phyloP scores from a whole-genome alignment of 176 grass and related monocot species.

The Juncus effusus region DNA sequence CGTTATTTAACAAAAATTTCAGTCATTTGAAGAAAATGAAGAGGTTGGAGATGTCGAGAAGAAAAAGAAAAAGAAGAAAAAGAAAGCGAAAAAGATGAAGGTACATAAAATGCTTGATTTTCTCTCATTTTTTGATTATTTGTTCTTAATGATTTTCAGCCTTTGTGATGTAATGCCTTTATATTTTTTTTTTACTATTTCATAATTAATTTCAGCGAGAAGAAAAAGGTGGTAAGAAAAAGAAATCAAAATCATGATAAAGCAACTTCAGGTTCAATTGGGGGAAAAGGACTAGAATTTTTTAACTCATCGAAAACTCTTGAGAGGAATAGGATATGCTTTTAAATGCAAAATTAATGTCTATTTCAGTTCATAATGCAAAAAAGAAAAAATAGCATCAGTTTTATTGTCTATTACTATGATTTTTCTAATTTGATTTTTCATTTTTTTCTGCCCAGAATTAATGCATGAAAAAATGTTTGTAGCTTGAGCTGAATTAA shows the following conservation, averaged over 20 bases:
- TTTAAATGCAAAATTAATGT: too few species aligned
- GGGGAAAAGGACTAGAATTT: background rate
- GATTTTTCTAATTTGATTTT: background rate
- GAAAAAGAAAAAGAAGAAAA: conserved; percentile 51
- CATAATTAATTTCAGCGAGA: background rate
- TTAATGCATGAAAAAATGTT: too few species aligned
- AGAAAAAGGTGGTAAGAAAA: background rate
- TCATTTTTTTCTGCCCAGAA: background rate
- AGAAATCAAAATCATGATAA: conserved; percentile 23
- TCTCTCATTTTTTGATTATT: too few species aligned
- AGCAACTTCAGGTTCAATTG: background rate
- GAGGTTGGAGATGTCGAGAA: conserved; percentile 17
- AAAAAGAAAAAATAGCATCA: background rate
- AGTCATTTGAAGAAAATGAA: conserved; percentile 40
- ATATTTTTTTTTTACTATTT: conserved; percentile 2
- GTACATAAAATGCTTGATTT: conserved; percentile 22
- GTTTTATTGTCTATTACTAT: background rate
- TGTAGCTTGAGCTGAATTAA: too few species aligned
- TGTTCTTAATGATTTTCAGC: too few species aligned
- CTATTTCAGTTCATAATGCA: too few species aligned
- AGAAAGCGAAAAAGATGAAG: conserved; percentile 46
- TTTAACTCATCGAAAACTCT: background rate
- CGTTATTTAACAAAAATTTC: conserved; percentile 5
- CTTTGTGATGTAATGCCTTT: background rate
- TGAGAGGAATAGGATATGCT: too few species aligned